These are phyloP conservation scores for Sanguinoderma infundibulare DNA, from an alignment of 1,284 basidiomycete species.

Conservation along the genomic window DNA sequence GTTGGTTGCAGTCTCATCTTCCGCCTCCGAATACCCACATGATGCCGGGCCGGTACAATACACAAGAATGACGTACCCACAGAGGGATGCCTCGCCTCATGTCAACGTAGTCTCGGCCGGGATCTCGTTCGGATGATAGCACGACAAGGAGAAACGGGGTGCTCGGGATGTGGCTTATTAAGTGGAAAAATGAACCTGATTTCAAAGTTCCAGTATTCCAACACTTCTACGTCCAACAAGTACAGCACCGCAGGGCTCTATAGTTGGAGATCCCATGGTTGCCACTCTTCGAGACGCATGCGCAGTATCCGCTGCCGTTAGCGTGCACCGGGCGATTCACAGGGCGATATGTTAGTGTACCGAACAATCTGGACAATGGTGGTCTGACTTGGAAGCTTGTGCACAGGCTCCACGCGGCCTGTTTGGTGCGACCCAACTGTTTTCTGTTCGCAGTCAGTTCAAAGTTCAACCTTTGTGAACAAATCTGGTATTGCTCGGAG, in stretches of 20 bases:
- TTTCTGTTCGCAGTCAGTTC: not conserved
- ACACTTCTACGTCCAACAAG: no score
- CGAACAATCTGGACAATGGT: not conserved
- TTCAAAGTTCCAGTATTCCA: no score
- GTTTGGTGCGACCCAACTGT: not conserved
- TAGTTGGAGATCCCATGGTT: no score
- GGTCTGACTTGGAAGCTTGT: no score
- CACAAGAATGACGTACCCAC: not conserved
- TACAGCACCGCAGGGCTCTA: no score
- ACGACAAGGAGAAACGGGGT: not conserved
- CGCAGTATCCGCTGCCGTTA: not conserved
- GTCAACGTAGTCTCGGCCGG: not conserved
- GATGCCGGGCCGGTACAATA: not conserved
- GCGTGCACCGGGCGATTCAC: no score
- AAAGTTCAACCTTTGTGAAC: not conserved
- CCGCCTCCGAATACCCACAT: not conserved
- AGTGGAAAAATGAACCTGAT: no score
- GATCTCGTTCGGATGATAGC: not conserved
- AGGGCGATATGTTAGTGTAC: not conserved
- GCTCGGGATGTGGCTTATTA: not conserved
- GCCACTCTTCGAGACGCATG: not conserved
- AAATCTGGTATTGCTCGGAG: not conserved
- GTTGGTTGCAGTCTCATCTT: not conserved
- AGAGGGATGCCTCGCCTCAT: not conserved
- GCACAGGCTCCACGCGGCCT: no score